Conservation (phyloP, 2,329 filamentous ascomycete genomes). For the Atkinsonella texensis region DNA sequence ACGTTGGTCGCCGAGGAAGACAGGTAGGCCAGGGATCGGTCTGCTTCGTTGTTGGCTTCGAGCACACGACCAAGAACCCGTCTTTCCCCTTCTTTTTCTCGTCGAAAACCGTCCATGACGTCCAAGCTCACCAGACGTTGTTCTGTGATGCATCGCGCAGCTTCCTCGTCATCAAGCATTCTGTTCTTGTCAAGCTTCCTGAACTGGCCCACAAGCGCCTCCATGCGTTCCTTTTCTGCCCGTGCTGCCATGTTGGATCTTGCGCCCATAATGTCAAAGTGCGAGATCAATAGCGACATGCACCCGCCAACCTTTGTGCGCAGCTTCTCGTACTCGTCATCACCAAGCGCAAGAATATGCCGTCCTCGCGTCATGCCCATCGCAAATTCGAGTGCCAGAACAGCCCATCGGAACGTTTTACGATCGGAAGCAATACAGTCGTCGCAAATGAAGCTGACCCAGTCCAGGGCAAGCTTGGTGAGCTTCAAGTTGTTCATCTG, state of each 20-base stretch:
- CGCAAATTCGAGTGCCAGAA: slow-evolving; percentile 86
- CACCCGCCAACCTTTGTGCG: slow-evolving; percentile 87
- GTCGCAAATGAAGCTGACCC: slow-evolving; percentile 96
- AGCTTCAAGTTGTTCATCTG: slow-evolving; percentile 97
- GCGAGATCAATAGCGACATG: slow-evolving; percentile 93
- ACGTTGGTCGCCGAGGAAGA: slow-evolving; percentile 93
- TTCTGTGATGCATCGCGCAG: slow-evolving; percentile 58
- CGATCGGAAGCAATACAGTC: slow-evolving; percentile 90
- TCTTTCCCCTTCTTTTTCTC: slow-evolving; percentile 70
- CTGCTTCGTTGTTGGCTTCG: slow-evolving; percentile 90
- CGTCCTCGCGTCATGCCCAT: slow-evolving; percentile 95
- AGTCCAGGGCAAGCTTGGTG: slow-evolving; percentile 85
- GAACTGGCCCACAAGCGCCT: slow-evolving; percentile 65
- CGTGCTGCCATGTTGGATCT: slow-evolving; percentile 87
- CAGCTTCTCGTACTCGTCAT: slow-evolving; percentile 74
- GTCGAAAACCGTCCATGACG: slow-evolving; percentile 66
- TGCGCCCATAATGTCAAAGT: slow-evolving; percentile 98
- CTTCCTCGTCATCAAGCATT: slow-evolving; percentile 72
- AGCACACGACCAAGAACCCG: slow-evolving; percentile 82
- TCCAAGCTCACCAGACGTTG: slow-evolving; percentile 63
- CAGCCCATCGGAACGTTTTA: slow-evolving; percentile 95
- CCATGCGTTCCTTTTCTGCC: slow-evolving; percentile 79
- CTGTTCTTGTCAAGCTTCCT: slow-evolving; percentile 67
- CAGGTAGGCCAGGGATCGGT: slow-evolving; percentile 85
- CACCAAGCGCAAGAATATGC: slow-evolving; percentile 82